A percentile compares a stretch with the other conserved stretches of the same genome.
These are phyloP conservation scores for Fusarium fujikuroi DNA, from an alignment of 2,329 filamentous ascomycete genomes.

Conservation along the genomic window DNA sequence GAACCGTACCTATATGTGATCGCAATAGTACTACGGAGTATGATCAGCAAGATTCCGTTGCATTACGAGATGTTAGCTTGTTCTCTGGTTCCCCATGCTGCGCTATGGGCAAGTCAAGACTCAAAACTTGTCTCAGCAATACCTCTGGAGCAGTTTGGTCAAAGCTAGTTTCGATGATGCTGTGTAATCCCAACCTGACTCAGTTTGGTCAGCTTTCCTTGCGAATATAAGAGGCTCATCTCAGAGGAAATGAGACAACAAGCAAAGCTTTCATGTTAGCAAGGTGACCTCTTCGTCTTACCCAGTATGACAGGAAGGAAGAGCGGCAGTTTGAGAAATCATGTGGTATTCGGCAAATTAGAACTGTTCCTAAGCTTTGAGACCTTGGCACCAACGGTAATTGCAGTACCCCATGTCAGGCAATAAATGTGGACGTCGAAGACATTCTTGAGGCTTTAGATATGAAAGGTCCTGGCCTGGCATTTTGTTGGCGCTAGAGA, in stretches of 20 bases:
- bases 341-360: neutral
- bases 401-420: constrained; percentile 30
- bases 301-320: neutral
- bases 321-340: neutral
- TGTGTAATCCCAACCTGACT: neutral
- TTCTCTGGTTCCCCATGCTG: constrained; percentile 18
- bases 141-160: neutral
- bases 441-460: neutral
- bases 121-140: constrained; percentile 14
- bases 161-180: neutral
- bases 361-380: neutral
- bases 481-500: neutral
- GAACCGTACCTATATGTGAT: constrained; percentile 6
- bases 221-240: neutral
- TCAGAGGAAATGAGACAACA: neutral
- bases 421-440: constrained; percentile 18
- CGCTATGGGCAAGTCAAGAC: constrained; percentile 17
- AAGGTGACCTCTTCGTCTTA: neutral
- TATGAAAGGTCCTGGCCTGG: neutral
- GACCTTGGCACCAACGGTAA: constrained; percentile 23
- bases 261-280: neutral
- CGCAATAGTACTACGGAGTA: constrained; percentile 19
- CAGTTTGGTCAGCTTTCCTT: neutral
- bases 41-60: constrained; percentile 25
- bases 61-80: constrained; percentile 21